Percentiles rank a stretch among this genome's conserved stretches.
phyloP scores from a whole-genome alignment of 441 rosid genomes.

The Metrosideros polymorpha region DNA sequence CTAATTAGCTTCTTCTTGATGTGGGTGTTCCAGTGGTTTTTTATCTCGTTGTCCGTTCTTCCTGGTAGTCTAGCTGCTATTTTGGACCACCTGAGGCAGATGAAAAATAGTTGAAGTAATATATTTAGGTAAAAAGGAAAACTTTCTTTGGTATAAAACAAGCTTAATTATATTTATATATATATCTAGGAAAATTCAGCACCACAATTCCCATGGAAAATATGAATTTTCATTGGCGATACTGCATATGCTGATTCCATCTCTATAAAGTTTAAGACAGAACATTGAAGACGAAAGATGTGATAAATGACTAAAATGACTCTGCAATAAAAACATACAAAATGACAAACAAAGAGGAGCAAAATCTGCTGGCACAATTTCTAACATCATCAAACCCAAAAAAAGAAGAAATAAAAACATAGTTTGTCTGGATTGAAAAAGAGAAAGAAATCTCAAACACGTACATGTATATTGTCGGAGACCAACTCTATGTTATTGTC shows the following conservation, averaged over 20 bases:
- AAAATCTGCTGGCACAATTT: neutral
- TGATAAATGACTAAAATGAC: neutral
- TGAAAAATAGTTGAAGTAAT: neutral
- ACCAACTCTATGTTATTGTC: neutral
- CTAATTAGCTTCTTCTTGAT: neutral
- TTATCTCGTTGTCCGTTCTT: conserved; percentile 1
- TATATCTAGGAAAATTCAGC: neutral
- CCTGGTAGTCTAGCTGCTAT: neutral
- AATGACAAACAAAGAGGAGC: neutral
- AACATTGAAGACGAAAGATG: neutral
- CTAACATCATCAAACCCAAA: neutral
- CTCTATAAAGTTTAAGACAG: neutral
- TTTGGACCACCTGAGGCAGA: neutral
- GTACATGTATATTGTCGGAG: neutral
- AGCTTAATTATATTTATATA: neutral
- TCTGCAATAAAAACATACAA: neutral
- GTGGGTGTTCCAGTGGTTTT: conserved; percentile 1
- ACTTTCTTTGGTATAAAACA: neutral
- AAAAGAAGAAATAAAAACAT: neutral
- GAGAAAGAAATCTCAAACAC: neutral
- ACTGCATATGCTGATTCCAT: neutral
- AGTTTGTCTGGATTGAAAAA: neutral
- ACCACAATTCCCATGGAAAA: neutral
- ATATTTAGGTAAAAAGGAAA: neutral
- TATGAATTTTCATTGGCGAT: neutral